phyloP scores from a whole-genome alignment of 495 filamentous ascomycete species.

The Zalerion maritima region DNA sequence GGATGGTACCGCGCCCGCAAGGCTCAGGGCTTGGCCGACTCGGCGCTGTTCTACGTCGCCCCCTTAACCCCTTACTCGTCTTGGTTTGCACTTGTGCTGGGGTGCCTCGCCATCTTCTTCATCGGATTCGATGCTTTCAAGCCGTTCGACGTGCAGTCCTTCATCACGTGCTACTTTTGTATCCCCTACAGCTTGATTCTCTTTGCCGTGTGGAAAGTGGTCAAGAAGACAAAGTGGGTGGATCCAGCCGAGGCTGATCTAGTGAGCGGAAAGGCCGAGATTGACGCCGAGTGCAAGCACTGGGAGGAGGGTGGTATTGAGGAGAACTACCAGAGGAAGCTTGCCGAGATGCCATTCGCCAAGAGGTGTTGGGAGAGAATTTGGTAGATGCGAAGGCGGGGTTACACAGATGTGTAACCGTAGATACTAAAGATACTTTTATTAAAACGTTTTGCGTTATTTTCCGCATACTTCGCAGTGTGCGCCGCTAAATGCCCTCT shows the following conservation, averaged over 20 bases:
- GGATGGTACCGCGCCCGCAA: constrained; percentile 59
- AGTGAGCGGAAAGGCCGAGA: constrained; percentile 44
- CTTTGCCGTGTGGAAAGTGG: constrained; percentile 40
- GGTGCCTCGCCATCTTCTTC: constrained; percentile 42
- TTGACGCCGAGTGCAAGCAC: too few relatives aligned
- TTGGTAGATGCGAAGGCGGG: too few relatives aligned
- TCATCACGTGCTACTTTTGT: constrained; percentile 46
- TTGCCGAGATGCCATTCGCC: too few relatives aligned
- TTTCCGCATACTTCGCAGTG: too few relatives aligned
- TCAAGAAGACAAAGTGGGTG: constrained; percentile 32
- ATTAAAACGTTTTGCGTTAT: too few relatives aligned
- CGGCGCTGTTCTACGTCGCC: constrained; percentile 54
- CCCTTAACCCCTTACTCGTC: constrained; percentile 57
- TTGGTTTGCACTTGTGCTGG: constrained; percentile 45
- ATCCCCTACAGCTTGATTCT: constrained; percentile 41
- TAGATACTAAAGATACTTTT: too few relatives aligned
- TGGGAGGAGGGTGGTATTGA: too few relatives aligned
- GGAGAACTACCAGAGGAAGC: too few relatives aligned
- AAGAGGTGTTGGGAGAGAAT: too few relatives aligned
- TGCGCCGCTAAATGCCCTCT: too few relatives aligned
- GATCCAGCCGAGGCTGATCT: constrained; percentile 42
- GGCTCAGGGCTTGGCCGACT: constrained; percentile 54
- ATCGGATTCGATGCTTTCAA: constrained; percentile 42
- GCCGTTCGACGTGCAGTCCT: constrained; percentile 28
- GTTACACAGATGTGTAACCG: too few relatives aligned